phyloP scores from a whole-genome alignment of 345 rosid genomes.

The sweet orange (Citrus sinensis) region DNA sequence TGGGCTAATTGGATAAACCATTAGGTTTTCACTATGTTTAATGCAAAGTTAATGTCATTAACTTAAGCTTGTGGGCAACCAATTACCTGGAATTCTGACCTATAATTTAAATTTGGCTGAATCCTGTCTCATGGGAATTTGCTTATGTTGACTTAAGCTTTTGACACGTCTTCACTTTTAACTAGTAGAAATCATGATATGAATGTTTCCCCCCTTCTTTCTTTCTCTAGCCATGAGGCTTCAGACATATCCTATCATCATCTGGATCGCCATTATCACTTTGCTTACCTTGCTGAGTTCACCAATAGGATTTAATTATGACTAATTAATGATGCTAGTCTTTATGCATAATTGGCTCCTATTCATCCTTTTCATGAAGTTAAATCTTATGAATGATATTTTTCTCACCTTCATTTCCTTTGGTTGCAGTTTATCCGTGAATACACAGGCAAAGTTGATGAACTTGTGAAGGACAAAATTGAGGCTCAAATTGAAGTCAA shows the following conservation, averaged over 20 bases:
- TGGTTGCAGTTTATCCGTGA: slow-evolving; percentile 67
- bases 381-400: background rate
- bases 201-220: too few relatives aligned
- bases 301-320: background rate
- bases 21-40: background rate
- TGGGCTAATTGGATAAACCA: background rate
- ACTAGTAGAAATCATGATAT: background rate
- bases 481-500: slow-evolving; percentile 65
- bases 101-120: background rate
- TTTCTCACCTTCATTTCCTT: background rate
- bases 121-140: background rate
- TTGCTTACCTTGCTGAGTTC: background rate
- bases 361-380: background rate
- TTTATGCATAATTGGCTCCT: background rate
- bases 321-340: background rate
- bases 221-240: background rate
- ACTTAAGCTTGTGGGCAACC: background rate
- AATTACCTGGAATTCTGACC: background rate
- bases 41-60: background rate
- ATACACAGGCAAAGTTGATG: slow-evolving; percentile 77
- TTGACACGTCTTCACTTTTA: background rate
- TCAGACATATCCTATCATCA: background rate
- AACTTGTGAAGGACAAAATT: slow-evolving; percentile 69
- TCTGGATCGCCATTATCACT: background rate
- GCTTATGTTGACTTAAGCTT: background rate